Conservation (phyloP, 176 grass and related monocot genomes). For the Oryza officinalis region DNA sequence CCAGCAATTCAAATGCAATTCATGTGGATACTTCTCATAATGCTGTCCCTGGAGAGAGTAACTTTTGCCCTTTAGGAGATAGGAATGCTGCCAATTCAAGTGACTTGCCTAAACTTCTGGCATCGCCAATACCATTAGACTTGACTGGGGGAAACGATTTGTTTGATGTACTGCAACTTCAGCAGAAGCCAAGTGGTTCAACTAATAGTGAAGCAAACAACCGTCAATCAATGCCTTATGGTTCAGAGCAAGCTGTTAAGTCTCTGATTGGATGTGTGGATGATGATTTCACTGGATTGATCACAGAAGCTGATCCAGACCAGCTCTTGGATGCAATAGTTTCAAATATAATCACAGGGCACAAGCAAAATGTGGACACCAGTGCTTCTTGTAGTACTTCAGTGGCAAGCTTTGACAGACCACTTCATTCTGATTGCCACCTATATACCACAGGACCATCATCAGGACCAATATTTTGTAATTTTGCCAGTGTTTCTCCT, state of each 20-base stretch:
- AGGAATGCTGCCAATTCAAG: neutral
- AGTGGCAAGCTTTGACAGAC: conserved; percentile 9
- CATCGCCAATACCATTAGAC: neutral
- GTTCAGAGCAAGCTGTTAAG: conserved; percentile 16
- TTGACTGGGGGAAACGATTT: conserved; percentile 44
- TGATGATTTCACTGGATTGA: conserved; percentile 46
- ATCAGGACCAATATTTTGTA: conserved; percentile 11
- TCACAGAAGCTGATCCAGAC: conserved; percentile 47
- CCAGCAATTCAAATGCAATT: conserved; percentile 24
- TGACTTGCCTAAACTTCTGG: neutral
- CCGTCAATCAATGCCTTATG: conserved; percentile 6
- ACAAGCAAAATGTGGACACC: conserved; percentile 29
- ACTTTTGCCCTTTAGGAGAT: neutral
- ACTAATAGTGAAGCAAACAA: conserved; percentile 20
- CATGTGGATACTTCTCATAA: conserved; percentile 2
- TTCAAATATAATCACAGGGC: conserved; percentile 45
- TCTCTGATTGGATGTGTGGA: conserved; percentile 32
- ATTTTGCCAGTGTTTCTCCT: conserved; percentile 14
- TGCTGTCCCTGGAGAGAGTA: neutral
- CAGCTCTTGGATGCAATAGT: conserved; percentile 69
- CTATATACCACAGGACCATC: neutral
- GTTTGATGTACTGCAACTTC: conserved; percentile 47
- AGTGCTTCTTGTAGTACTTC: conserved; percentile 36
- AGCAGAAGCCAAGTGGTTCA: conserved; percentile 32
- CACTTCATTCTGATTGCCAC: conserved; percentile 3